Base-by-base conservation (phyloP, 257 asterid genomes). In the Craterostigma plantagineum region DNA sequence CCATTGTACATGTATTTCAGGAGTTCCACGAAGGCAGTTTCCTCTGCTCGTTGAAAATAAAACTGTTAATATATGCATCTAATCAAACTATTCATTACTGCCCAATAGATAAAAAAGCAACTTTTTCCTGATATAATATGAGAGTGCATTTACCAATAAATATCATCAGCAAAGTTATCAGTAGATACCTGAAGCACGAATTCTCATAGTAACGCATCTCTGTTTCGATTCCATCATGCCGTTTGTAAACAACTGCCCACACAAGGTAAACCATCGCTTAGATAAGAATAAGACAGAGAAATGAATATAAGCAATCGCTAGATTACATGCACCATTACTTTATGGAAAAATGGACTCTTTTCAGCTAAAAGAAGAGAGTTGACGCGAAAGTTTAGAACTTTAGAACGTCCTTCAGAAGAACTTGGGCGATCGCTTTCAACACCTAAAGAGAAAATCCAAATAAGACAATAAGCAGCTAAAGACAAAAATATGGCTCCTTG, bases 151-250 rank as follows among this genome's bases (percentile, higher is more conserved):
- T n/a, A n/a, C n/a, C n/a, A n/a, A n/a, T n/a, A n/a, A n/a, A n/a
- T n/a, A n/a, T n/a, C n/a, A n/a, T n/a, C n/a, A n/a, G n/a, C n/a
- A n/a, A n/a, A n/a, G n/a, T n/a, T n/a, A 16, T 16, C 33, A 11
- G 11, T 7, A 14, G 63, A 30, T 72, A 87, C 98, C 98, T 51
- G 98, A 90, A 52, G 81, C 83, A 56, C 58, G 61, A 53, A 90
- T 77, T 63, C 93, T 69, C 46, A 90, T 78, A 44, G 98, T 83
- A 45, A 83, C 95, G 23, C 74, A 91, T 59, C 98, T 68, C 72
- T 82, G 95, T 66, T 90, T 95, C 7, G 95, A 87, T 64, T 87
- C 98, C 81, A 70, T 79, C 98, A 87, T 90, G 56, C 98, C 98
- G 61, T 90, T 90, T 40, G 98, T 82, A 13, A 90, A 82, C 48